Evolutionary conservation across 1,284 basidiomycete genomes (phyloP).

Genomic region (Boletus holoroseus): DNA sequence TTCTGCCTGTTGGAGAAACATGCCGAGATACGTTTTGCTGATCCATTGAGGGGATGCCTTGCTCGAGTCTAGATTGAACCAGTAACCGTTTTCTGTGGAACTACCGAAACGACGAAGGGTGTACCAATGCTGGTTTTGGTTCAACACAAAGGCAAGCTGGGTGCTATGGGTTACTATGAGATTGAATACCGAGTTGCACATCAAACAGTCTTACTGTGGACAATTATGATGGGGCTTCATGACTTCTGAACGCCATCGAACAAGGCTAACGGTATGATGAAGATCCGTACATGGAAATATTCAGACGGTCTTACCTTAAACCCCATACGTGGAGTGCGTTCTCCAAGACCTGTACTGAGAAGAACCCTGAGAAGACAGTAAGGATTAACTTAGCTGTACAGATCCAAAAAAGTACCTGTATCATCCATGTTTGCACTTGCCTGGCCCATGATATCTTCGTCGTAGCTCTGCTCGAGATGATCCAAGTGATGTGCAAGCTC

Average conservation of each 20-base stretch:
- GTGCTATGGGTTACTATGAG: conserved; percentile 42
- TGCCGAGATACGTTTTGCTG: conserved; percentile 73
- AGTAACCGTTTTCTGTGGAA: conserved; percentile 54
- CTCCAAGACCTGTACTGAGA: conserved; percentile 79
- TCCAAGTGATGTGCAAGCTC: conserved; percentile 71
- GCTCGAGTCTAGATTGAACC: conserved; percentile 91
- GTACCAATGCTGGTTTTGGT: conserved; percentile 86
- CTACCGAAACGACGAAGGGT: conserved; percentile 78
- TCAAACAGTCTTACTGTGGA: conserved; percentile 60
- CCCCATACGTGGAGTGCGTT: conserved; percentile 81
- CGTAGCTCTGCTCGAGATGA: conserved; percentile 53
- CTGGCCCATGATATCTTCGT: conserved; percentile 41
- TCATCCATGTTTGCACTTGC: conserved; percentile 84
- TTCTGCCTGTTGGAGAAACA: conserved; percentile 86
- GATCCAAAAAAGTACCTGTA: conserved; percentile 45
- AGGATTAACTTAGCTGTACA: not conserved
- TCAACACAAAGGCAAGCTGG: conserved; percentile 85
- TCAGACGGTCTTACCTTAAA: conserved; percentile 49
- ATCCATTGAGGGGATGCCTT: conserved; percentile 75
- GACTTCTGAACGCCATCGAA: conserved; percentile 80
- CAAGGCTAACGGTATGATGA: conserved; percentile 43
- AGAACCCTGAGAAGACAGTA: conserved; percentile 56
- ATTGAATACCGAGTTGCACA: conserved; percentile 8
- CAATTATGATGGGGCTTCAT: conserved; percentile 71
- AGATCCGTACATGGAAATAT: not conserved